Base-by-base conservation (phyloP, 768 basidiomycete genomes). In the Serendipita indica region DNA sequence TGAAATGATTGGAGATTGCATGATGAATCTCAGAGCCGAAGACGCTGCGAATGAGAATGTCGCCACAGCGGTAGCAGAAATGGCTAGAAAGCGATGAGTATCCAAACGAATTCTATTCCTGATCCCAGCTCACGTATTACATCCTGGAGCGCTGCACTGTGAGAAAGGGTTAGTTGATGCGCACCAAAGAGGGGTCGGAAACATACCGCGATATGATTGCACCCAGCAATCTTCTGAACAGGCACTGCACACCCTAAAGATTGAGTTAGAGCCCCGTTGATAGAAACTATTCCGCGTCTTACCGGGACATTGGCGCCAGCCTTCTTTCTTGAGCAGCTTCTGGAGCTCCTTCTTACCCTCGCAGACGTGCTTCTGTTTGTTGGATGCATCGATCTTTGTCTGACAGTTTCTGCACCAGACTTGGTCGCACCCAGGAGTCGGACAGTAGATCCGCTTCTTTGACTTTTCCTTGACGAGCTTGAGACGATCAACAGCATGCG, bases 221-320 rank as follows among this genome's bases (percentile, higher is more conserved):
- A 54, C n/a, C 49, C 49, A 28, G 49, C 3, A 16, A 16, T 28
- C 32, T 54, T 54, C 49, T 54, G 49, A 30, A 54, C 49, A 10
- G 49, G 49, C 16, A 54, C 32, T 25, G 22, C 32, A 30, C 49
- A 54, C n/a, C 49, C 49, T 54, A 46, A 27, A 27, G 43, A 13
- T 7, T 46, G 25, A 46, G 25, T 46, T 27, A 46, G n/a, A n/a
- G 22, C 43, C 22, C 7, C 25, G 10, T 14, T 14, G 13, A 27
- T 14, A 27, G 22, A 46, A 46, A 37, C 18, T 10, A 37, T 10
- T 4, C 20, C 7, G 0, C 10, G 25, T 62, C 72, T 54, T 63
- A 72, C 82, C 79, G 60, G 83, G 79, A 65, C 83, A 84, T 57
- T 75, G 73, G 61, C 78, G 79, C 83, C 82, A 84, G 3, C 81